Evolutionary conservation across 176 grass and related monocot species (phyloP).

Genomic region (Musa acuminata): DNA sequence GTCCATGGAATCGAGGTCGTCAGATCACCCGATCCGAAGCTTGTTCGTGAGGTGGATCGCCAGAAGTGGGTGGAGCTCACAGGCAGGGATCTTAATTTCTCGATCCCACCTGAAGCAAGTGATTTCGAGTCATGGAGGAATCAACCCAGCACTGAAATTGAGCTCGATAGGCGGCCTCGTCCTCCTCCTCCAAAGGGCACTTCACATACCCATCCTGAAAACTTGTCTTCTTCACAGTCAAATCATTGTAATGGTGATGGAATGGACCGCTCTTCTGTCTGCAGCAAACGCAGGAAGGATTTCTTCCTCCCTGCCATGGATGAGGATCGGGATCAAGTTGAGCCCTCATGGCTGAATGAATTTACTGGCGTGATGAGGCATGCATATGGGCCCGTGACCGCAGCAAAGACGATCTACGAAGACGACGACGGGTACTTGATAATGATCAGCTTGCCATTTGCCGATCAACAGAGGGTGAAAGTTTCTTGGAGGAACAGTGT

Average conservation of each 20-base stretch:
- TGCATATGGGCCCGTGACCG: too few relatives aligned
- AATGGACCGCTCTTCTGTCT: constrained; percentile 49
- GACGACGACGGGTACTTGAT: too few relatives aligned
- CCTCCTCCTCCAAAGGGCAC: constrained; percentile 30
- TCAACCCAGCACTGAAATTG: constrained; percentile 53
- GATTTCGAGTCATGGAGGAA: constrained; percentile 90
- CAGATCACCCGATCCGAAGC: constrained; percentile 37
- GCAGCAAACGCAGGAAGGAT: too few relatives aligned
- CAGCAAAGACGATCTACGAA: too few relatives aligned
- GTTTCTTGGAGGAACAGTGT: constrained; percentile 79
- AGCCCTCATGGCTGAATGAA: constrained; percentile 49
- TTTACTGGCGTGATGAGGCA: constrained; percentile 16
- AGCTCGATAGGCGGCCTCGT: constrained; percentile 42
- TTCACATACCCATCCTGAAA: constrained; percentile 42
- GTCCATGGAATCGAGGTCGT: constrained; percentile 18
- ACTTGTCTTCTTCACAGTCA: constrained; percentile 52
- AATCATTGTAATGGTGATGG: constrained; percentile 54
- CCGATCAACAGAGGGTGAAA: too few relatives aligned
- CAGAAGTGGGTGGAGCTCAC: too few relatives aligned
- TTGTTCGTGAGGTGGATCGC: constrained; percentile 14
- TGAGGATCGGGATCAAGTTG: constrained; percentile 42
- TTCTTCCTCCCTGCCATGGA: constrained; percentile 55
- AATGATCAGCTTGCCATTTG: too few relatives aligned
- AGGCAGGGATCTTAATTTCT: too few relatives aligned
- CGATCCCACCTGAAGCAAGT: constrained; percentile 23